phyloP scores from a whole-genome alignment of 2,329 filamentous ascomycete genomes.

The Atkinsonella texensis region DNA sequence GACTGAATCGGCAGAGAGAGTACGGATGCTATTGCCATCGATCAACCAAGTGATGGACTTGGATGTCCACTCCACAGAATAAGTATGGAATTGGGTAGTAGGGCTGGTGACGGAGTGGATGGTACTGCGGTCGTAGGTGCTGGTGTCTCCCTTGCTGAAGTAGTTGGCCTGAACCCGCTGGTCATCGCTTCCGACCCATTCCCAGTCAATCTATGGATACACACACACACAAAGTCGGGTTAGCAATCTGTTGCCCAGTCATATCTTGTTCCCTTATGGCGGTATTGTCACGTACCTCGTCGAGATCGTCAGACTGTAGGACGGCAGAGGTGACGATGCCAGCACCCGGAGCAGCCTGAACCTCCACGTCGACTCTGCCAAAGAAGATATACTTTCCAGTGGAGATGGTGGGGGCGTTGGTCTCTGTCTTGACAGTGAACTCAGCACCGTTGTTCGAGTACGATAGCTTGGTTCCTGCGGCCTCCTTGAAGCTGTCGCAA shows the following conservation, averaged over 20 bases:
- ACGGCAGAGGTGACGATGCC: slow-evolving; percentile 88
- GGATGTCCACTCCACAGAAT: slow-evolving; percentile 56
- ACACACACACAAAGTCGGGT: not conserved
- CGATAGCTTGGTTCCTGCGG: slow-evolving; percentile 34
- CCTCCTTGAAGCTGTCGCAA: slow-evolving; percentile 41
- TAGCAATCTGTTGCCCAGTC: not conserved
- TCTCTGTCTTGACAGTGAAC: slow-evolving; percentile 56
- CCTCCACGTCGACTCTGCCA: slow-evolving; percentile 66
- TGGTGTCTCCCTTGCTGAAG: slow-evolving; percentile 62
- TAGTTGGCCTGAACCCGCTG: slow-evolving; percentile 74
- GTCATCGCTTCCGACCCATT: slow-evolving; percentile 61
- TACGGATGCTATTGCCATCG: slow-evolving; percentile 49
- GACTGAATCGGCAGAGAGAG: slow-evolving; percentile 44
- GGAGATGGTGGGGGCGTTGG: slow-evolving; percentile 59
- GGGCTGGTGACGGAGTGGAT: slow-evolving; percentile 46
- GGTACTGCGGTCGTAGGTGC: slow-evolving; percentile 55
- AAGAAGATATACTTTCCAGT: slow-evolving; percentile 93
- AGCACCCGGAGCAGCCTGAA: slow-evolving; percentile 67
- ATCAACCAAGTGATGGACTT: slow-evolving; percentile 53
- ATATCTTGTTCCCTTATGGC: slow-evolving; percentile 41
- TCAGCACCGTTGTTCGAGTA: slow-evolving; percentile 39
- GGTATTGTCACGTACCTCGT: slow-evolving; percentile 55
- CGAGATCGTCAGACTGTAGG: slow-evolving; percentile 78
- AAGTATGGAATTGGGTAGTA: slow-evolving; percentile 44
- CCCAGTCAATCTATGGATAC: slow-evolving; percentile 57